Base-by-base conservation (phyloP, 148 eudicot genomes). In the Vaccinium darrowii region DNA sequence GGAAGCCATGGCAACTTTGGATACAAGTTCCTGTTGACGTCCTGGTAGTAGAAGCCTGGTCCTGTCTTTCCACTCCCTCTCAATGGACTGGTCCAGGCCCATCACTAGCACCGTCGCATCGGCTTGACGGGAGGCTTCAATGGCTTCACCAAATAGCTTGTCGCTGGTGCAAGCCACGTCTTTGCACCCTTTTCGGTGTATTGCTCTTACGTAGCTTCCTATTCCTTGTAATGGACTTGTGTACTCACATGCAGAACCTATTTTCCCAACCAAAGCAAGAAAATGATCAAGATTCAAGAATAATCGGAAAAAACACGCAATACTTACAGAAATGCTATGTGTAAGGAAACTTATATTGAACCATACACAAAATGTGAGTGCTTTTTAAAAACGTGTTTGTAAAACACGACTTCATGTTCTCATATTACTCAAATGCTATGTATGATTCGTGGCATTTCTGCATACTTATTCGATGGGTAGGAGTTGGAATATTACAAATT, bases 31-130 rank as follows among this genome's bases (percentile, higher is more conserved):
- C 81, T 95, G 98, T 85, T 97, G 98, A 16, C 86, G 89, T 23
- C 99, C 98, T 0, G 99, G 99, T 39, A 97, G 84, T 5, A 93
- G 91, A 14, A 97, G 90, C 80, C 93, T 98, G 0, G 85, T 76
- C 80, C 99, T 79, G 84, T 97, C 99, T 80, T 82, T 86, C 82
- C 89, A 93, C 88, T 97, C 99, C 0, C 98, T 96, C 88, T 97
- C 99, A 14, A 97, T 94, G 18, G 99, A 93, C 89, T 95, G 98
- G 84, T 95, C 98, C 63, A 95, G 89, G 33, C 99, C 99, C 98
- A 97, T 94, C 16, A 97, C 83, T 0, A 97, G 82, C 7, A 95
- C 84, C 0, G 96, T 93, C 0, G 96, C 96, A 47, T 95, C 98
- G 0, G 98, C 98, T 81, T 90, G 85, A 23, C 90, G 86, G 15